These are phyloP conservation scores for Globisporangium nagaii DNA, from an alignment of 352 stramenopile genomes.

Conservation along the genomic window DNA sequence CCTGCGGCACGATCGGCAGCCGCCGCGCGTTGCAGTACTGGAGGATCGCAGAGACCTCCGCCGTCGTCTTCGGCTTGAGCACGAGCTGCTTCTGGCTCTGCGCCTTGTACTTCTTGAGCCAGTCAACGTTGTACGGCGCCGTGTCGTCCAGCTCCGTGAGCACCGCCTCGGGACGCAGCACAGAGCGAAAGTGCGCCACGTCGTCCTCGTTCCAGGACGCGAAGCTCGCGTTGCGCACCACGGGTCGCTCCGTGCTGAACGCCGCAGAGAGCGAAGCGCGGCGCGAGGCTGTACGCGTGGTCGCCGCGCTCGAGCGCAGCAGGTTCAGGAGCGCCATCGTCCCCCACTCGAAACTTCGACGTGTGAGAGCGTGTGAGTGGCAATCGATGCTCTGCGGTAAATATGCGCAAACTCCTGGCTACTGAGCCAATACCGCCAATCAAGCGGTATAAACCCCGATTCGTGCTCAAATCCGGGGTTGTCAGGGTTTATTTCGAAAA, in stretches of 20 bases:
- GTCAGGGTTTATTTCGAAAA: too few species aligned
- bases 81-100: constrained; percentile 62
- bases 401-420: too few species aligned
- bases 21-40: constrained; percentile 88
- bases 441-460: too few species aligned
- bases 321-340: constrained; percentile 4
- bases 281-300: not conserved
- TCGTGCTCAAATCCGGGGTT: too few species aligned
- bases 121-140: constrained; percentile 70
- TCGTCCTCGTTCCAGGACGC: constrained; percentile 59
- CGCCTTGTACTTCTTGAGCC: constrained; percentile 83
- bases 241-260: constrained; percentile 14
- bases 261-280: constrained; percentile 4
- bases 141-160: constrained; percentile 69
- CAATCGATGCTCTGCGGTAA: not conserved
- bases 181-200: constrained; percentile 53
- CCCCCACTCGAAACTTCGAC: not conserved
- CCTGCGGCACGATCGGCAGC: constrained; percentile 93
- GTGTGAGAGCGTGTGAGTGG: not conserved
- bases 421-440: too few species aligned
- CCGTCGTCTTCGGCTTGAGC: constrained; percentile 82
- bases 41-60: constrained; percentile 87
- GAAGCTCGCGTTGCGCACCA: constrained; percentile 35
- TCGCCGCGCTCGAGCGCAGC: not conserved
- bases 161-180: constrained; percentile 55